Percentiles rank a stretch among this genome's conserved stretches.
Evolutionary conservation across 345 rosid species (phyloP).

Genomic region (Syzygium jambos): DNA sequence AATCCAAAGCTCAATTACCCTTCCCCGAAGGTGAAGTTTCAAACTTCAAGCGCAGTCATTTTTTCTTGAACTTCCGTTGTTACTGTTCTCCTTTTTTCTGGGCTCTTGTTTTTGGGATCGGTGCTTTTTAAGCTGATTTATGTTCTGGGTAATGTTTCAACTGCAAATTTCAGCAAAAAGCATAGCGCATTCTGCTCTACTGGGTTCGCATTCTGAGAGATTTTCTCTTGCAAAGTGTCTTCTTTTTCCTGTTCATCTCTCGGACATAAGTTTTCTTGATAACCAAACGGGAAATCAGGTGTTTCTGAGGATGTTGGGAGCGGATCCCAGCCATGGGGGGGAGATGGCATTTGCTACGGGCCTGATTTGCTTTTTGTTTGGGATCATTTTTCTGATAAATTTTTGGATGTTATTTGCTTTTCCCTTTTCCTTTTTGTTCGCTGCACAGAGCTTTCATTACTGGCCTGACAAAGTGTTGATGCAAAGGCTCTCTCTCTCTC

Average conservation of each 20-base stretch:
- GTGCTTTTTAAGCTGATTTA: neutral
- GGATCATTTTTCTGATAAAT: neutral
- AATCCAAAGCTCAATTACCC: constrained; percentile 57
- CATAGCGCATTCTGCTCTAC: neutral
- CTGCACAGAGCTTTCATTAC: neutral
- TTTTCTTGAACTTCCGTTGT: neutral
- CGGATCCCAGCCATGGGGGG: neutral
- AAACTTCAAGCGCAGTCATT: neutral
- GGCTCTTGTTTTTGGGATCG: neutral
- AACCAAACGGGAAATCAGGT: neutral
- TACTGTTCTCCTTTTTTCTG: neutral
- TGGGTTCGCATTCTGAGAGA: neutral
- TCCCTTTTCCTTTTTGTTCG: neutral
- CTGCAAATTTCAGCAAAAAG: neutral
- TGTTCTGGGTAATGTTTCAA: neutral
- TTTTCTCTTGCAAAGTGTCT: neutral
- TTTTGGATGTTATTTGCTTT: neutral
- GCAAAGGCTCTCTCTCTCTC: neutral
- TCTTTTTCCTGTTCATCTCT: neutral
- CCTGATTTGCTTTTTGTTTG: neutral
- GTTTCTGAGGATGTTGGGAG: neutral
- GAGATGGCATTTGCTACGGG: neutral
- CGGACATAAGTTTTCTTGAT: neutral
- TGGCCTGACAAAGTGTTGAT: neutral
- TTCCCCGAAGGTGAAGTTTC: constrained; percentile 62